Evolutionary conservation across 2,329 filamentous ascomycete genomes (phyloP).

Genomic region (Fusarium fracticaudum): DNA sequence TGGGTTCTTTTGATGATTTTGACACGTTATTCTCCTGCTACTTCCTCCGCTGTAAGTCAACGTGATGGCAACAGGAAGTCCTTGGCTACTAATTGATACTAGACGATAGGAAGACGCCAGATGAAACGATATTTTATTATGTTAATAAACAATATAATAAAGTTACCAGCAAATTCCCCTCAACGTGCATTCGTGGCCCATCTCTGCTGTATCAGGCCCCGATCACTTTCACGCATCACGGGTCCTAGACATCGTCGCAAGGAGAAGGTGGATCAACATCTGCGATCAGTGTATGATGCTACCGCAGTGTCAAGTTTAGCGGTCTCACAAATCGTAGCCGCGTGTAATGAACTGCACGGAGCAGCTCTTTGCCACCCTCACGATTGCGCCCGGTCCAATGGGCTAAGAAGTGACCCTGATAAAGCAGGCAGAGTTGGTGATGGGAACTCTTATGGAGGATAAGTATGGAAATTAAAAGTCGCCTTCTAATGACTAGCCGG

Average conservation of each 20-base stretch:
- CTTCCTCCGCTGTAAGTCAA: background rate
- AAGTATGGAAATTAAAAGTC: background rate
- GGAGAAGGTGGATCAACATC: background rate
- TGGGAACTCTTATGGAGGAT: background rate
- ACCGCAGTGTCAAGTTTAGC: no score
- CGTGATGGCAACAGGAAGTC: background rate
- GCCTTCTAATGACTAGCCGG: background rate
- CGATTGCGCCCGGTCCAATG: background rate
- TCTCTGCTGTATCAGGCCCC: background rate
- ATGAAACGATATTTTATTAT: no score
- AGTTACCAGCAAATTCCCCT: fast-evolving
- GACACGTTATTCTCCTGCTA: no score
- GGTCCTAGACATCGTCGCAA: background rate
- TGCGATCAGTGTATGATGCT: background rate
- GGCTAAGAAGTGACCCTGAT: background rate
- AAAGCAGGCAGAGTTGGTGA: background rate
- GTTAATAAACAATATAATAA: background rate
- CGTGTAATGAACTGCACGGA: background rate
- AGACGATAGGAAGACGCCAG: background rate
- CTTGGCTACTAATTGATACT: background rate
- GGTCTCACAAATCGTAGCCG: no score
- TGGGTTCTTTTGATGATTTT: no score
- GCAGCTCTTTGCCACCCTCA: background rate
- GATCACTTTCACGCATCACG: background rate
- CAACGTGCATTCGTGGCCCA: background rate